Conservation (phyloP, 2,329 filamentous ascomycete genomes). For the Zymoseptoria tritici region DNA sequence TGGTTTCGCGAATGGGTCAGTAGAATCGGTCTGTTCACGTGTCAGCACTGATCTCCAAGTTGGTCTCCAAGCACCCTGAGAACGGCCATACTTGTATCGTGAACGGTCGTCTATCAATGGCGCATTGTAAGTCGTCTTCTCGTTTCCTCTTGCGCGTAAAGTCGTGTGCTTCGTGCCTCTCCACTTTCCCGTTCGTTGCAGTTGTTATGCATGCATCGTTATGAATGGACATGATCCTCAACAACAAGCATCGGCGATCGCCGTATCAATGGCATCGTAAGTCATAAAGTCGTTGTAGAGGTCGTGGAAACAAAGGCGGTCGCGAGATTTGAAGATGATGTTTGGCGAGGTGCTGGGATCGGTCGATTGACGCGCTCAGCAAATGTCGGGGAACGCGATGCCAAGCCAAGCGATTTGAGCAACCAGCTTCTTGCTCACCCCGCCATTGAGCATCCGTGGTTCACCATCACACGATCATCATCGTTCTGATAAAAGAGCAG, state of each 20-base stretch:
- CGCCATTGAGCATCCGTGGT: neutral
- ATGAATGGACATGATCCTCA: slow-evolving; percentile 14
- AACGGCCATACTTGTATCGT: slow-evolving; percentile 16
- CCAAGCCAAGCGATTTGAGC: slow-evolving; percentile 5
- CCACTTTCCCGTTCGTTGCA: slow-evolving; percentile 3
- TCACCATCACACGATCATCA: too few relatives aligned
- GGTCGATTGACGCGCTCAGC: slow-evolving; percentile 1
- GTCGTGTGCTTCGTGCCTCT: neutral
- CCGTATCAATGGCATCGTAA: slow-evolving; percentile 13
- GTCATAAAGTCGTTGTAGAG: slow-evolving; percentile 5
- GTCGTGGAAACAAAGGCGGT: neutral
- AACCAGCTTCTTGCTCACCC: neutral
- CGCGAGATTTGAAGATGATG: neutral
- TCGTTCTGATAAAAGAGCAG: neutral
- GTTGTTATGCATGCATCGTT: slow-evolving; percentile 9
- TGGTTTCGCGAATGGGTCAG: slow-evolving; percentile 20
- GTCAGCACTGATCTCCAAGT: slow-evolving; percentile 4
- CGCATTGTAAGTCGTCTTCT: slow-evolving; percentile 10
- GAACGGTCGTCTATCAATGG: slow-evolving; percentile 21
- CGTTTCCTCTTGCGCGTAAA: slow-evolving; percentile 11
- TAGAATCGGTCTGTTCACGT: slow-evolving; percentile 11
- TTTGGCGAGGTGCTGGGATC: slow-evolving; percentile 2
- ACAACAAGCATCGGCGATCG: neutral
- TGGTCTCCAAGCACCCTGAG: neutral
- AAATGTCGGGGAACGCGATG: slow-evolving; percentile 1